phyloP scores from a whole-genome alignment of 1,284 basidiomycete genomes.

The Leccinum solheimii region DNA sequence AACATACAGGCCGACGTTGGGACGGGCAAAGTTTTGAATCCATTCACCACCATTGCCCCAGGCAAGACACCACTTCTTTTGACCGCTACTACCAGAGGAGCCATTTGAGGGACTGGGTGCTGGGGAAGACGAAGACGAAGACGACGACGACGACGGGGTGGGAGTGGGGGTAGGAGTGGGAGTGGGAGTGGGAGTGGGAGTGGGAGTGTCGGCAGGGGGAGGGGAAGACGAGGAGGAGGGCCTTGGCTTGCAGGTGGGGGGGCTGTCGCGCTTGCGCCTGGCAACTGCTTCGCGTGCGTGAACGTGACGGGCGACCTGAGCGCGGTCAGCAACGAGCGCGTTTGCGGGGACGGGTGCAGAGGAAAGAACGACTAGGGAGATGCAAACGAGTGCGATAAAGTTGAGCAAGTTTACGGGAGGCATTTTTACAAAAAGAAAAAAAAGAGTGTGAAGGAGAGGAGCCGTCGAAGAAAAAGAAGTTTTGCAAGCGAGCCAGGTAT shows the following conservation, averaged over 20 bases:
- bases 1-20: constrained; percentile 35
- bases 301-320: constrained; percentile 39
- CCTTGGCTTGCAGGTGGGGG: constrained; percentile 52
- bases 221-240: constrained; percentile 32
- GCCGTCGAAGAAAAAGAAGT: too few relatives aligned
- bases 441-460: background rate
- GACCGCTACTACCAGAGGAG: background rate
- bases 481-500: too few relatives aligned
- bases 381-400: constrained; percentile 55
- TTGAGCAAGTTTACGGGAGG: constrained; percentile 51
- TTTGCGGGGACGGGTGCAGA: constrained; percentile 46
- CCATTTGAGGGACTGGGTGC: constrained; percentile 13
- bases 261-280: constrained; percentile 48
- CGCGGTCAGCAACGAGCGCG: constrained; percentile 51
- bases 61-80: constrained; percentile 41
- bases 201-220: background rate
- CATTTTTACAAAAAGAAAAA: constrained; percentile 41
- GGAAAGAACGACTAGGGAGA: constrained; percentile 57
- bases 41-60: constrained; percentile 40
- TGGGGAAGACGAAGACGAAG: constrained; percentile 13
- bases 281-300: constrained; percentile 47
- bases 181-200: constrained; percentile 1
- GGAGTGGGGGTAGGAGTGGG: background rate
- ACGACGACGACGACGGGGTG: background rate
- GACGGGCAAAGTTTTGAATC: constrained; percentile 29